These are phyloP conservation scores for Camelina laxa DNA, from an alignment of 345 rosid species.

Conservation along the genomic window DNA sequence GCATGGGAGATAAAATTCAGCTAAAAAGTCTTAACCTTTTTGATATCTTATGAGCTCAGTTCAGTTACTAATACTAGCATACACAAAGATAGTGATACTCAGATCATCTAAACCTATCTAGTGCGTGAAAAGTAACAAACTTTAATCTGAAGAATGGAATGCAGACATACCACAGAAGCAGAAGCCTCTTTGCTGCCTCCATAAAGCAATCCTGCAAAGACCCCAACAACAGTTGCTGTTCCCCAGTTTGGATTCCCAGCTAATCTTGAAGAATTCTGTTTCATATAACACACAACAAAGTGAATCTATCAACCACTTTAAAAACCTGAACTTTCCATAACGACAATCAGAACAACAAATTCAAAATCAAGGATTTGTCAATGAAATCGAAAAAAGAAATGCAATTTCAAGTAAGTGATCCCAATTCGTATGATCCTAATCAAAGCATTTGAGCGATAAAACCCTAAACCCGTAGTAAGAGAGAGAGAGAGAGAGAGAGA, in stretches of 20 bases:
- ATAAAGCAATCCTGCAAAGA: conserved; percentile 88
- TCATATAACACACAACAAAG: conserved; percentile 20
- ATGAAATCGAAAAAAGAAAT: neutral
- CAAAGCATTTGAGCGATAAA: conserved; percentile 13
- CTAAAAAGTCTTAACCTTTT: conserved; percentile 10
- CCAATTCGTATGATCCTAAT: neutral
- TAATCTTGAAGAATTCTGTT: conserved; percentile 58
- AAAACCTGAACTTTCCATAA: neutral
- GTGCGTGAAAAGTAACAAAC: neutral
- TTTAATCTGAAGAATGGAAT: neutral
- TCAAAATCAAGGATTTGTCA: no score
- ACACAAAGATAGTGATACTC: conserved; percentile 1
- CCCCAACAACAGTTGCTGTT: conserved; percentile 79
- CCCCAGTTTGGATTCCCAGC: conserved; percentile 91
- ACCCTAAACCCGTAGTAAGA: conserved; percentile 5
- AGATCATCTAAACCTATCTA: no score
- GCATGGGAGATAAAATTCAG: neutral
- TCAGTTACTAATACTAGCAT: conserved; percentile 9
- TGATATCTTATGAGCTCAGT: neutral
- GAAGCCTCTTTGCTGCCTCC: conserved; percentile 97
- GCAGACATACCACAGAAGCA: conserved; percentile 77
- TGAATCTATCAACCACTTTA: conserved; percentile 19
- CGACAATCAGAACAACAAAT: neutral
- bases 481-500: conserved; percentile 16
- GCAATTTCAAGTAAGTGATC: neutral